Base-by-base conservation (phyloP, 1,139 yeast genomes). In the Protomyces inouyei region DNA sequence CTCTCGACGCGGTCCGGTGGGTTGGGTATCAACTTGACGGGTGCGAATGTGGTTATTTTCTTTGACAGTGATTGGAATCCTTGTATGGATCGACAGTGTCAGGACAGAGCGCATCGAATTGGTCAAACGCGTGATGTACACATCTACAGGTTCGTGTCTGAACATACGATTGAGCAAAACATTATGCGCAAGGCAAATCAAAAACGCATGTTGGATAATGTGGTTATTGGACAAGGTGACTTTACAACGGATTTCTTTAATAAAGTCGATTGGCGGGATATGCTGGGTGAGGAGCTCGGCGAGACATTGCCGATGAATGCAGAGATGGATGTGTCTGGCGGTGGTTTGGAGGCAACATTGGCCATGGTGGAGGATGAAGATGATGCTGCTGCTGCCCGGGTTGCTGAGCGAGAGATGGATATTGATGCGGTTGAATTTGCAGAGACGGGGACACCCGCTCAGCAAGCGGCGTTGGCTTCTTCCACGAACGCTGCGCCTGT, bases 11-110 rank as follows among this genome's bases (percentile, higher is more conserved):
- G 99, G 76, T 92, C 98, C 1, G 99, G 99, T 74, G 99, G 99
- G 45, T 80, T 95, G 69, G 99, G 99, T 73, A 95, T 95, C 74
- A 95, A 95, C 72, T 79, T 95, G 71, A 93, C 98, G 0, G 99
- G 98, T 71, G 99, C 99, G 0, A 98, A 95, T 73, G 93, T 98
- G 0, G 99, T 95, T 56, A 91, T 95, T n/a, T 95, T 95, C 75
- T 95, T 95, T 74, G 99, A 95, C 76, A 91, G 97, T 1, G 99
- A 95, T 77, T 95, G 99, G 99, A 95, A 95, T 74, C 99, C 99
- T 1, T 96, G 98, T 1, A 95, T 95, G 98, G 99, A 95, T 76
- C 90, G 91, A 73, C 99, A 95, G 76, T 95, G 98, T 78, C 98
- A 95, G 76, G 99, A 95, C 77, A 85, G 99, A 75, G 93, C 98